Base-by-base conservation (phyloP, 495 filamentous ascomycete species). In the Xeromyces bisporus region DNA sequence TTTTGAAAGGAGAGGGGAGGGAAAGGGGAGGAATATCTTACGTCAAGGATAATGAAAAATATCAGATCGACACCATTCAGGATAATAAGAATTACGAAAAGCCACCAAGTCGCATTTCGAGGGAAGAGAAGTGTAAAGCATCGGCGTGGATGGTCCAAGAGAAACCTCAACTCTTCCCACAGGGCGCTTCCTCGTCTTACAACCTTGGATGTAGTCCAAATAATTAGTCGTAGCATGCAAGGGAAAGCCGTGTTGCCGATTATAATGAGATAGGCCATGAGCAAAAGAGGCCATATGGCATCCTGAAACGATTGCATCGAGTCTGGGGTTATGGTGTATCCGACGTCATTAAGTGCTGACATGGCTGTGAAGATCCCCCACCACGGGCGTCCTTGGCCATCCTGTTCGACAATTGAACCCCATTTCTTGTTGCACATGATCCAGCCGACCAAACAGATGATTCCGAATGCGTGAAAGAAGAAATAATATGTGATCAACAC, bases 81-180 rank as follows among this genome's bases (percentile, higher is more conserved):
- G 2, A 72, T 40, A 5, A 89, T 60, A n/a, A 96, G 59, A 33
- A 92, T 74, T 35, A 73, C 75, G 50, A 93, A 89, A 2, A 96
- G 68, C 83, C 83, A 91, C 87, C 85, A 93, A 7, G 80, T 93
- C n/a, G 87, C 85, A 28, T 72, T 71, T 0, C 75, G 70, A 5
- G 85, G 87, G 44, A 96, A 96, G 0, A 96, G 62, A 13, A 96
- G 64, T 0, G 86, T 94, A 48, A 94, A 96, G 53, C 87, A 96
- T 21, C 89, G 76, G 38, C 87, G 76, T 15, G 87, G 87, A 43
- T 96, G 89, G 44, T 94, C 87, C 15, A 96, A 66, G 12, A 96
- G 64, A 46, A 96, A 96, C 33, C 69, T 69, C 17, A 93, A 47
- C 47, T 93, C 87, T 50, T 93, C 83, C 71, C 80, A 91, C 7